phyloP scores from a whole-genome alignment of 192 early-diverging fungal genomes.

The Backusella tarrabulga region DNA sequence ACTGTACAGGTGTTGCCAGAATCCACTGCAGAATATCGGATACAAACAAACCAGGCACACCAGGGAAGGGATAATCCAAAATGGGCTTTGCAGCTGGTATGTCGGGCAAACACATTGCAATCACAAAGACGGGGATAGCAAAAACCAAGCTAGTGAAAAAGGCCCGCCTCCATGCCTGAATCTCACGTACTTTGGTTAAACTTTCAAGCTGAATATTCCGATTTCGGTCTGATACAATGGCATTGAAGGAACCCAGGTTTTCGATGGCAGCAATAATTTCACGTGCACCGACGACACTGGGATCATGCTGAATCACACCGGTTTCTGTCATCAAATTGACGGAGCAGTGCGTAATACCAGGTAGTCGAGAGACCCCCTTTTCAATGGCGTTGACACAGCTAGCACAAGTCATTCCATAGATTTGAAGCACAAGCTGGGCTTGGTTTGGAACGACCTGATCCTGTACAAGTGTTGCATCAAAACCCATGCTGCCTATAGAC shows the following conservation, averaged over 20 bases:
- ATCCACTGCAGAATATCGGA: constrained; percentile 64
- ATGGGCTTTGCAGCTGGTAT: constrained; percentile 30
- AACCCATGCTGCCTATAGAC: constrained; percentile 6
- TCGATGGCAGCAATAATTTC: constrained; percentile 82
- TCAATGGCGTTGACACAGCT: constrained; percentile 82
- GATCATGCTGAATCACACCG: constrained; percentile 71
- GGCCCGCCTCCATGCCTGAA: constrained; percentile 70
- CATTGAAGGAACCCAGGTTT: constrained; percentile 59
- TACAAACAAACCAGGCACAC: constrained; percentile 61
- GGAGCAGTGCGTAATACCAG: constrained; percentile 39
- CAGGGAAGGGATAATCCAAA: constrained; percentile 35
- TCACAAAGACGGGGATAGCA: constrained; percentile 77
- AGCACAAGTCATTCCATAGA: constrained; percentile 85
- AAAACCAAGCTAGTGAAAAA: constrained; percentile 70
- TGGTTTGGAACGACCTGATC: neutral
- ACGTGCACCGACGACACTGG: constrained; percentile 65
- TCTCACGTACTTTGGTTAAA: constrained; percentile 81
- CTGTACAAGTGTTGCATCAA: neutral
- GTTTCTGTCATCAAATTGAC: constrained; percentile 78
- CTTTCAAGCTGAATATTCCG: constrained; percentile 83
- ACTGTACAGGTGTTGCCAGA: constrained; percentile 90
- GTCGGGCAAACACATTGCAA: constrained; percentile 76
- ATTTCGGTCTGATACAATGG: constrained; percentile 19
- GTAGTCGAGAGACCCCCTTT: constrained; percentile 48
- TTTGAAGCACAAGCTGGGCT: constrained; percentile 37